Percentiles rank a stretch among this genome's conserved stretches.
Conservation (phyloP, 2,329 filamentous ascomycete genomes). For the Xylariaceae sp. region DNA sequence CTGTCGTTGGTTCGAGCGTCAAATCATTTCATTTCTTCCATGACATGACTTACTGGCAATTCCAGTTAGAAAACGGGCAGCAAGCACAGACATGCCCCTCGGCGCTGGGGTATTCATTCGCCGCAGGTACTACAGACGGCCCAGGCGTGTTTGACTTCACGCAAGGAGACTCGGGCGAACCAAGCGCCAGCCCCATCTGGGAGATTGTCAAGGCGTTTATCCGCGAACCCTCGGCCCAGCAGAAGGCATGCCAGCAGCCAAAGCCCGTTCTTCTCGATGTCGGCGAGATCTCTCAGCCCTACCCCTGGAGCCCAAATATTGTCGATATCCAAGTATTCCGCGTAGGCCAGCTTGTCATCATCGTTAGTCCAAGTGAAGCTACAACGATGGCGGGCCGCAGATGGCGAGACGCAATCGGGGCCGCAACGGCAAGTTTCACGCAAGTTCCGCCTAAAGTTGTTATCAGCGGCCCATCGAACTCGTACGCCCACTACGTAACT, state of each 20-base stretch:
- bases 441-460: conserved; percentile 63
- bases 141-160: conserved; percentile 88
- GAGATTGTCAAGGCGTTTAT: conserved; percentile 66
- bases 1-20: conserved; percentile 61
- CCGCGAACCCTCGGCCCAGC: conserved; percentile 62
- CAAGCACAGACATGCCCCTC: conserved; percentile 73
- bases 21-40: conserved; percentile 77
- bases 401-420: conserved; percentile 69
- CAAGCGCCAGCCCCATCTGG: conserved; percentile 74
- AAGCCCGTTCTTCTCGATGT: conserved; percentile 87
- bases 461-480: conserved; percentile 82
- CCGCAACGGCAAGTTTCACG: conserved; percentile 42
- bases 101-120: conserved; percentile 83
- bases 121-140: conserved; percentile 83
- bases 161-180: conserved; percentile 68
- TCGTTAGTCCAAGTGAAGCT: conserved; percentile 81
- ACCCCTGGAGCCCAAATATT: conserved; percentile 83
- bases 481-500: conserved; percentile 76
- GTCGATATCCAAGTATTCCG: conserved; percentile 81
- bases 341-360: conserved; percentile 77
- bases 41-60: conserved; percentile 70
- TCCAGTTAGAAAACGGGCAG: conserved; percentile 68
- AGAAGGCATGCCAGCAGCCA: conserved; percentile 69
- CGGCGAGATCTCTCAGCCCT: conserved; percentile 69
- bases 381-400: conserved; percentile 88